Evolutionary conservation across 495 filamentous ascomycete genomes (phyloP), one percentile per base, ranked within the genome.

Genomic region (Penicillium malachiteum): DNA sequence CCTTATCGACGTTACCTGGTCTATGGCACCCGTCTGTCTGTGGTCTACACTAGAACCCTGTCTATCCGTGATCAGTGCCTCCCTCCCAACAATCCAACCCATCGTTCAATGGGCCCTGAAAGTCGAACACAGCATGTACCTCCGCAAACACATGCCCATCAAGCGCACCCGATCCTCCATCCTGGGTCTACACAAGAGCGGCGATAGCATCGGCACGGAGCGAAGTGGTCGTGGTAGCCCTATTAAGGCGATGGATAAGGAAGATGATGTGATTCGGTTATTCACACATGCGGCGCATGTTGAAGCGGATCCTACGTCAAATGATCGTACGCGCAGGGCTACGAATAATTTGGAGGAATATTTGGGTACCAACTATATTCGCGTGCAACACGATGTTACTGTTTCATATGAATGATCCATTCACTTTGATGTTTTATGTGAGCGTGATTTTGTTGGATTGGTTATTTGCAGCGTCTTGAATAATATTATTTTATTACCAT

Each of bases 11-110:
- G 61, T 73, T 1, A 67, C 74, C 14, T 73, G 67, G 50, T 63
- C 66, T n/a, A 68, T 69, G 30, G 65, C 68, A 39, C 55, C 68
- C 13, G 64, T 78, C 12, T 74, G 71, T 16, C 69, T 79, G 21
- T 77, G 81, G 65, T 81, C 81, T 3, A 70, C 66, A 0, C 63
- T 79, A 13, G 76, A 79, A 33, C 58, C 71, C 39, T 74, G 72
- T 53, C 62, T 73, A 26, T 75, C 68, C 26, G 74, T 79, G 12
- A 65, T 76, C 32, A 71, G 69, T 47, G 75, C 75, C 10, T 75
- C 68, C 48, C 61, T 74, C 33, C 68, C 65, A 3, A 51, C 58
- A 11, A 48, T 67, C 26, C 63, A 62, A 21, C 60, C 60, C 5
- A 40, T 67, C 21, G 35, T 62, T 32, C 59, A 51, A 30, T 58